Conservation (phyloP, 257 asterid species). For the Solanum arcanum region DNA sequence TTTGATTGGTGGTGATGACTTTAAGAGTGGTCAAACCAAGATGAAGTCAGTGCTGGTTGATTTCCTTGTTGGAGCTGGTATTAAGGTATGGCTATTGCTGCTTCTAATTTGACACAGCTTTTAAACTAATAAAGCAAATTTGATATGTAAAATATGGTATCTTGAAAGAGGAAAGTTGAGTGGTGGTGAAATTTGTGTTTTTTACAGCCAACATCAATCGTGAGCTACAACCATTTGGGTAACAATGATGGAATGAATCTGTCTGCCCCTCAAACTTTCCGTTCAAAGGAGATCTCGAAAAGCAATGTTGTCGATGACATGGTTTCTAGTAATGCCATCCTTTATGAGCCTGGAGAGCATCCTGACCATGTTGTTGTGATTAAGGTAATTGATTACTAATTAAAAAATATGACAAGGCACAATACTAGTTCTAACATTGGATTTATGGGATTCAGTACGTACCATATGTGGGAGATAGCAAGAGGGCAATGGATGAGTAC, state of each 20-base stretch:
- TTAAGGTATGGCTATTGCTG: conserved; percentile 42
- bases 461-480: conserved; percentile 97
- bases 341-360: conserved; percentile 89
- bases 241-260: conserved; percentile 98
- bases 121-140: background rate
- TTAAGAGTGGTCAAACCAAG: conserved; percentile 98
- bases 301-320: conserved; percentile 98
- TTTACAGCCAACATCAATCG: conserved; percentile 86
- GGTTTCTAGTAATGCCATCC: conserved; percentile 97
- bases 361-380: conserved; percentile 97
- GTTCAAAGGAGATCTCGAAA: conserved; percentile 95
- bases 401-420: background rate
- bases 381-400: conserved; percentile 36
- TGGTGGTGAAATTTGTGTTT: background rate
- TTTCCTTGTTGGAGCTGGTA: conserved; percentile 98
- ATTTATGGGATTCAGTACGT: conserved; percentile 42
- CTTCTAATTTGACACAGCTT: background rate
- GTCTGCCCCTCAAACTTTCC: conserved; percentile 93
- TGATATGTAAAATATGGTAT: background rate
- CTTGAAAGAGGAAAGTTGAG: background rate
- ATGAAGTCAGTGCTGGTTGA: conserved; percentile 97
- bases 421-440: background rate
- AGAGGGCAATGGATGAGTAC: conserved; percentile 99
- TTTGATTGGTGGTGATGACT: conserved; percentile 94
- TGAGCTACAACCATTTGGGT: conserved; percentile 96